These are phyloP conservation scores for Centaurea solstitialis DNA, from an alignment of 129 eudicot species.

Conservation along the genomic window DNA sequence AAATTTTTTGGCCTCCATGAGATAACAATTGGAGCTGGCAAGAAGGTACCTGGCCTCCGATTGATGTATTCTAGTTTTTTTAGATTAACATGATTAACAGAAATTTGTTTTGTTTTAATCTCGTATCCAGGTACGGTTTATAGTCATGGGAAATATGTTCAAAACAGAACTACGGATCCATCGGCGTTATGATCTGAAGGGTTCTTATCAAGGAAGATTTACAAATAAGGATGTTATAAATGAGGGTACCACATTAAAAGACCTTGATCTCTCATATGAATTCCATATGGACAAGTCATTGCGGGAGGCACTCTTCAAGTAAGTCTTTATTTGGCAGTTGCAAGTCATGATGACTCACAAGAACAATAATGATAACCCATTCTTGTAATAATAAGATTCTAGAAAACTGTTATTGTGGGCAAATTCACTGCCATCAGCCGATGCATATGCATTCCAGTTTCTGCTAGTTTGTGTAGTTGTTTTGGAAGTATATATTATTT, in stretches of 20 bases:
- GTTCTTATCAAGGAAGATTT: slow-evolving; percentile 82
- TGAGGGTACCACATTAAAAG: slow-evolving; percentile 81
- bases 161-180: slow-evolving; percentile 88
- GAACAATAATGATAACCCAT: not conserved
- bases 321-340: slow-evolving; percentile 31
- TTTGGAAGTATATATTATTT: not conserved
- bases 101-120: not conserved
- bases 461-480: not conserved
- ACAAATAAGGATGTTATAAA: slow-evolving; percentile 64
- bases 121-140: slow-evolving; percentile 73
- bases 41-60: slow-evolving; percentile 58
- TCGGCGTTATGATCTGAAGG: slow-evolving; percentile 92
- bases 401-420: not conserved
- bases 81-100: not conserved
- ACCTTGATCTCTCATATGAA: slow-evolving; percentile 81
- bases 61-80: slow-evolving; percentile 7
- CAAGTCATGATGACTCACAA: not conserved
- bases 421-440: not conserved
- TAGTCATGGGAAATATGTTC: slow-evolving; percentile 99
- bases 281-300: slow-evolving; percentile 85
- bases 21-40: slow-evolving; percentile 65
- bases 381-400: not conserved
- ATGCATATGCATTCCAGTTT: not conserved
- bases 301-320: slow-evolving; percentile 85
- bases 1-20: slow-evolving; percentile 91